A percentile compares a stretch with the other conserved stretches of the same genome.
These are phyloP conservation scores for Williopsis jadinii DNA, from an alignment of 1,139 yeast species.

Conservation along the genomic window DNA sequence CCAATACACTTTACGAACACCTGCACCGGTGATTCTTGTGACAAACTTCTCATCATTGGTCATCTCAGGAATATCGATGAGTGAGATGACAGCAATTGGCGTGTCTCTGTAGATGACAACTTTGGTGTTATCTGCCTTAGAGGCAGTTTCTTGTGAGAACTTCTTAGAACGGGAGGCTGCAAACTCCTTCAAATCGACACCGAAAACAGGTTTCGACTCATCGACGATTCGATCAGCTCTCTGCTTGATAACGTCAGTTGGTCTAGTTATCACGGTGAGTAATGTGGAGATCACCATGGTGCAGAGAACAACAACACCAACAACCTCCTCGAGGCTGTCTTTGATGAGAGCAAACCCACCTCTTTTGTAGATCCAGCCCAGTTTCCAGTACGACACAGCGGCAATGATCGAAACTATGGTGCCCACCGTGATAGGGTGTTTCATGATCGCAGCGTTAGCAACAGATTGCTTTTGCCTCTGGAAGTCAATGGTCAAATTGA, in stretches of 20 bases:
- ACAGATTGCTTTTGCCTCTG: conserved; percentile 49
- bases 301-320: conserved; percentile 22
- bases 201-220: conserved; percentile 42
- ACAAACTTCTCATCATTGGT: conserved; percentile 32
- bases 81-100: conserved; percentile 54
- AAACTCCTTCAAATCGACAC: conserved; percentile 44
- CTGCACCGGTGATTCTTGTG: conserved; percentile 48
- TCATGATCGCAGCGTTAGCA: conserved; percentile 41
- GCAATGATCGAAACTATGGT: conserved; percentile 22
- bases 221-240: conserved; percentile 44
- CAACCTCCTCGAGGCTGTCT: conserved; percentile 31
- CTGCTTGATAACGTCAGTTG: conserved; percentile 31
- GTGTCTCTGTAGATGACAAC: conserved; percentile 54
- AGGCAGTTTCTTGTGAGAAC: conserved; percentile 25
- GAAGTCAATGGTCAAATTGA: conserved; percentile 58
- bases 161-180: conserved; percentile 26
- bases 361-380: conserved; percentile 25
- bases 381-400: conserved; percentile 24
- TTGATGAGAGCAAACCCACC: conserved; percentile 26
- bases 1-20: conserved; percentile 59
- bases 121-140: conserved; percentile 41
- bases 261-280: conserved; percentile 27
- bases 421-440: conserved; percentile 37
- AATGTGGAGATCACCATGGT: conserved; percentile 20
- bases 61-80: conserved; percentile 29